phyloP scores from a whole-genome alignment of 2,329 filamentous ascomycete species.

The Scortechinia acanthostroma region DNA sequence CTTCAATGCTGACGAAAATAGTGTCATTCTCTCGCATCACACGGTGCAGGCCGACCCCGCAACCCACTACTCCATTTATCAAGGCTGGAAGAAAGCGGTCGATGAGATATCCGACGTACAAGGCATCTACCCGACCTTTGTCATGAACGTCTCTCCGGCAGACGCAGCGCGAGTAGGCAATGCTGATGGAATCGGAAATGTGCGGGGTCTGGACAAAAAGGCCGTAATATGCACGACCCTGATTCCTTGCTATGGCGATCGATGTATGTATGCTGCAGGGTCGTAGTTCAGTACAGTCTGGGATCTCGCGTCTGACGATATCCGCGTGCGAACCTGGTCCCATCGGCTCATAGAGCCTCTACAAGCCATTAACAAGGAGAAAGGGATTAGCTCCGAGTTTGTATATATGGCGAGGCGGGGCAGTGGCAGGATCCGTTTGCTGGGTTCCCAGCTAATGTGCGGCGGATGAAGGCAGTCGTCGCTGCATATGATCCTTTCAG shows the following conservation, averaged over 20 bases:
- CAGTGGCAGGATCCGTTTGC: slow-evolving; percentile 24
- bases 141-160: slow-evolving; percentile 17
- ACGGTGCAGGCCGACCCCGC: slow-evolving; percentile 23
- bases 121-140: slow-evolving; percentile 25
- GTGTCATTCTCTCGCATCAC: slow-evolving; percentile 23
- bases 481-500: slow-evolving; percentile 19
- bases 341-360: slow-evolving; percentile 15
- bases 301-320: slow-evolving; percentile 21
- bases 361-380: slow-evolving; percentile 17
- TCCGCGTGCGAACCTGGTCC: slow-evolving; percentile 21
- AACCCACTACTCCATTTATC: slow-evolving; percentile 18
- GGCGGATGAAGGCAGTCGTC: slow-evolving; percentile 17
- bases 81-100: slow-evolving; percentile 21
- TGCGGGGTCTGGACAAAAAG: slow-evolving; percentile 22
- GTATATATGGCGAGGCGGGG: slow-evolving; percentile 25
- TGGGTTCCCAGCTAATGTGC: slow-evolving; percentile 20
- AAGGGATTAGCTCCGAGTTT: slow-evolving; percentile 20
- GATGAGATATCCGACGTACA: slow-evolving; percentile 20
- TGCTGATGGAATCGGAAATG: slow-evolving; percentile 26
- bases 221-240: slow-evolving; percentile 16
- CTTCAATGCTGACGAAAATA: slow-evolving; percentile 5
- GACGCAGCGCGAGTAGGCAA: slow-evolving; percentile 16
- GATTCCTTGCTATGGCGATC: background rate
- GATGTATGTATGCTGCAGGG: slow-evolving; percentile 9
- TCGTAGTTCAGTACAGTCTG: slow-evolving; percentile 28